Base-by-base conservation (phyloP, 2,329 filamentous ascomycete species). In the Colletotrichum shisoi region DNA sequence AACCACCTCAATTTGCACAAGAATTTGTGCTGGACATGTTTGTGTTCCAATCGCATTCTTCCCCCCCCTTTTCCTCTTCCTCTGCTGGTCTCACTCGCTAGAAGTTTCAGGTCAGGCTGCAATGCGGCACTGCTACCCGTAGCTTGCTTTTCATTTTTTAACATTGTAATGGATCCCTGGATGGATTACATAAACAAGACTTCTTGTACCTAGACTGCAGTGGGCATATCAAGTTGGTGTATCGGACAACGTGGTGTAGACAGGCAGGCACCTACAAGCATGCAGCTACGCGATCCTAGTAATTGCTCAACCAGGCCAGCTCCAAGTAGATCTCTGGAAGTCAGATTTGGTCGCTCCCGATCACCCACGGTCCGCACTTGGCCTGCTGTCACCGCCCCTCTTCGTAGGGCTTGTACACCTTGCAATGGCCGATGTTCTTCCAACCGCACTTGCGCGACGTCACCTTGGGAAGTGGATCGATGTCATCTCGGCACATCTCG, bases 281-380 rank as follows among this genome's bases (percentile, higher is more conserved):
- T 52, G 11, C 49, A 27, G 37, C 15, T 37, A 11, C 11, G 37
- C 31, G 31, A 34, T 17, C 17, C 27, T 13, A 46, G 21, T 31
- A 52, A 34, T 31, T 11, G 57, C 57, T 49, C 24, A 31, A 9
- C 31, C 34, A 40, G 51, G 19, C 17, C n/a, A 45, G 21, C 17
- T 45, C 51, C 34, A 56, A 42, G 58, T 49, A 17, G 51, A 31
- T 6, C 42, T 62, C 42, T 56, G 37, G 57, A 65, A 62, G 57
- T 37, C 15, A 44, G 31, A 57, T 53, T 24, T 56, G 49, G 34
- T 37, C 13, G 21, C 42, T 44, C 21, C 62, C 57, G 34, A 17
- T 21, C 62, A 49, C 40, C 19, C 51, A 42, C 15, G 12, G 21
- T 57, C 52, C 21, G 44, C 31, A 24, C 54, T 42, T 39, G 31